Evolutionary conservation across 75 land plant genomes (phyloP).

Genomic region (Ceratopteris richardii): DNA sequence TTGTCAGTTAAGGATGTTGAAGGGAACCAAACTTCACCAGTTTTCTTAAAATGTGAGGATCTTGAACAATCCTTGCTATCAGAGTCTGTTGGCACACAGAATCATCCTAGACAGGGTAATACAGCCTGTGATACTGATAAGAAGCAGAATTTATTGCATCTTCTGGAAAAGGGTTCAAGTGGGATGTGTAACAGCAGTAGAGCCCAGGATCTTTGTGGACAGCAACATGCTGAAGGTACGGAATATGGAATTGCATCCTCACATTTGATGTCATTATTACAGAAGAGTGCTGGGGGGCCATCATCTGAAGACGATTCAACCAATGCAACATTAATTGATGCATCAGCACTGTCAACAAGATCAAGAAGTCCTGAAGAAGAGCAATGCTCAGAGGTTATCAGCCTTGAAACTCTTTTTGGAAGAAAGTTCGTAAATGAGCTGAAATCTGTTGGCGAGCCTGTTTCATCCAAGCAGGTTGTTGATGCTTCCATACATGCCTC

Average conservation of each 20-base stretch:
- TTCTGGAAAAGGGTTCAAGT: conserved; percentile 11
- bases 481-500: neutral
- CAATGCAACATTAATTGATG: neutral
- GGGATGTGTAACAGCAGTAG: conserved; percentile 4
- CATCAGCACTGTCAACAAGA: conserved; percentile 3
- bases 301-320: neutral
- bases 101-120: conserved; percentile 5
- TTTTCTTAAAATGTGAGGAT: conserved; percentile 84
- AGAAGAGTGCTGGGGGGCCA: conserved; percentile 32
- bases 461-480: conserved; percentile 25
- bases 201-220: neutral
- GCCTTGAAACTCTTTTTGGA: conserved; percentile 82
- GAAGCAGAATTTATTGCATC: conserved; percentile 6
- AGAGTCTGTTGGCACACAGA: conserved; percentile 15
- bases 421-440: conserved; percentile 80
- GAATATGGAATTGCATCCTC: conserved; percentile 66
- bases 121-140: neutral
- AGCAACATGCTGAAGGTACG: conserved; percentile 8
- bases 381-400: conserved; percentile 31
- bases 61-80: conserved; percentile 84
- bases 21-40: conserved; percentile 3
- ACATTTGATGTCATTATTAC: conserved; percentile 77
- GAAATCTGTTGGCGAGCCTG: conserved; percentile 62
- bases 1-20: neutral
- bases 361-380: conserved; percentile 14